Percentiles rank a stretch among this genome's conserved stretches.
Evolutionary conservation across 1,284 basidiomycete species (phyloP).

Genomic region (Paramarasmius palmivorus): DNA sequence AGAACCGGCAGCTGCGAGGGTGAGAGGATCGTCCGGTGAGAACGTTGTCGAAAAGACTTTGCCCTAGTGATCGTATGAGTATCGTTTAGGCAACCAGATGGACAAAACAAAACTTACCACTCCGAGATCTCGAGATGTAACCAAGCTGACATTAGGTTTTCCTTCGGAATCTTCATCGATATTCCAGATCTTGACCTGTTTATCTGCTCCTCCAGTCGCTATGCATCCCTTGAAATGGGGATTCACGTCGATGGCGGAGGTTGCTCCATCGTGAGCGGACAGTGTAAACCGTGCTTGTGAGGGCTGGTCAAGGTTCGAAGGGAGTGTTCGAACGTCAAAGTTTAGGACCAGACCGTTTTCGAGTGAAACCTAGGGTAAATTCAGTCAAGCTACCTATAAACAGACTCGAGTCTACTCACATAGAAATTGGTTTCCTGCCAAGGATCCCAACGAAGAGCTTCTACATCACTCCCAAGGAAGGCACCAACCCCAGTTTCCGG

Average conservation of each 20-base stretch:
- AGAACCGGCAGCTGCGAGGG: slow-evolving; percentile 91
- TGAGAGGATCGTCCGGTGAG: slow-evolving; percentile 94
- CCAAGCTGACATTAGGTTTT: slow-evolving; percentile 84
- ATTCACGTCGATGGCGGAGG: slow-evolving; percentile 90
- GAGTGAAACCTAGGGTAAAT: slow-evolving; percentile 69
- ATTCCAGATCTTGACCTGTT: slow-evolving; percentile 95
- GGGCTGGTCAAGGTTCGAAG: slow-evolving; percentile 59
- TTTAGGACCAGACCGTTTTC: slow-evolving; percentile 92
- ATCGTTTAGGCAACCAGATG: slow-evolving; percentile 4
- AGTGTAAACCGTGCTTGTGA: slow-evolving; percentile 85
- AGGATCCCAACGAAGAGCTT: slow-evolving; percentile 94
- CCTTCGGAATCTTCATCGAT: slow-evolving; percentile 67
- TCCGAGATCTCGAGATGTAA: slow-evolving; percentile 89
- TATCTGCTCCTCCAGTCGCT: slow-evolving; percentile 93
- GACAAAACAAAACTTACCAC: slow-evolving; percentile 61
- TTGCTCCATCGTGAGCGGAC: slow-evolving; percentile 93
- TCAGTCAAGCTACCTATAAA: slow-evolving; percentile 7
- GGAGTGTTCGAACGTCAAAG: slow-evolving; percentile 87
- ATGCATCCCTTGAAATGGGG: slow-evolving; percentile 90
- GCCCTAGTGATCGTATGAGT: slow-evolving; percentile 53
- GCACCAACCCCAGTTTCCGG: slow-evolving; percentile 80
- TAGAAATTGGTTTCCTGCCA: slow-evolving; percentile 89
- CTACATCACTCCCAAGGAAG: slow-evolving; percentile 86
- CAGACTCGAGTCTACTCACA: slow-evolving; percentile 51
- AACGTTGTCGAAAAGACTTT: slow-evolving; percentile 92